phyloP scores from a whole-genome alignment of 78 protist genomes.

The Salpingoeca rosetta region DNA sequence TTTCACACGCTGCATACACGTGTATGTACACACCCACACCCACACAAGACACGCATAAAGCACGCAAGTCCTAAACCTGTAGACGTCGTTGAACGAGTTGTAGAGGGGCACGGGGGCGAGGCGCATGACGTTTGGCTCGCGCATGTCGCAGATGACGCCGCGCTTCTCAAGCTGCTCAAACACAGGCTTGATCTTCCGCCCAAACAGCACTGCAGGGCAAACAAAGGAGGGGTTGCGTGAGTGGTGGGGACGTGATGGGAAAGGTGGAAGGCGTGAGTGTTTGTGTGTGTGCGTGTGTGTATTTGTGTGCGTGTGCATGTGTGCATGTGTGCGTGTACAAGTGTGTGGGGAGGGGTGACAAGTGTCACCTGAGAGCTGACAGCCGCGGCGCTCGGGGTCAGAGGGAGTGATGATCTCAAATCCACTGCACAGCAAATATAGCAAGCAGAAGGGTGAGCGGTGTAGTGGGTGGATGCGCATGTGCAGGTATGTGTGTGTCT shows the following conservation, averaged over 20 bases:
- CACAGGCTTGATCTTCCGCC: not conserved
- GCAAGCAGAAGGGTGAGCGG: no score
- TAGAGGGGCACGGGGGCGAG: not conserved
- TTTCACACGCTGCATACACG: no score
- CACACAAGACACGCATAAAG: no score
- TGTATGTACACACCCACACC: no score
- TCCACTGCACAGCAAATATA: no score
- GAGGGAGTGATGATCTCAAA: not conserved
- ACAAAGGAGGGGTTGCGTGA: not conserved
- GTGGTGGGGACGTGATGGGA: no score
- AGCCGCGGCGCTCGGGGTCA: not conserved
- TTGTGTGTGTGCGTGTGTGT: not conserved
- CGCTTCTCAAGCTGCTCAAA: not conserved
- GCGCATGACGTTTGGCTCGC: not conserved
- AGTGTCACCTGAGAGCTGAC: not conserved
- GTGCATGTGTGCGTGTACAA: not conserved
- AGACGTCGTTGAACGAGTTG: no score
- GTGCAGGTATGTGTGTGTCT: not conserved
- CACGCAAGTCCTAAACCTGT: no score
- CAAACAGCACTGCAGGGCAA: not conserved
- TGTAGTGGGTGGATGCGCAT: not conserved
- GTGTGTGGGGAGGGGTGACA: not conserved
- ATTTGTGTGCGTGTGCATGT: not conserved
- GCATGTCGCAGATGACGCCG: not conserved
- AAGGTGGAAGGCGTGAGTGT: no score